Conservation (phyloP, 176 grass and related monocot genomes). For the Tillandsia fasciculata region DNA sequence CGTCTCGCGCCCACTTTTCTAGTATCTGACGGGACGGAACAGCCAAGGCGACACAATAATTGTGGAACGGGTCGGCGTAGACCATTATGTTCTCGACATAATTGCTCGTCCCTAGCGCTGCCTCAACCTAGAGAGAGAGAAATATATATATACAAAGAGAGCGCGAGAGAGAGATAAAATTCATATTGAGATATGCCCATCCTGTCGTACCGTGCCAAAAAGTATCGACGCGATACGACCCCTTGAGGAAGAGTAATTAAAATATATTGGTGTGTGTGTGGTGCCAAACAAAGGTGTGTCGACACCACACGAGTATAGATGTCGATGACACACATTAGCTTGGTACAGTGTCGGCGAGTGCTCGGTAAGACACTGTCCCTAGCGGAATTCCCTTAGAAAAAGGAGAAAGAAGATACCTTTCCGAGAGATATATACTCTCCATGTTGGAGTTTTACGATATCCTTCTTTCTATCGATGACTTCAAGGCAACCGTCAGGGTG, state of each 20-base stretch:
- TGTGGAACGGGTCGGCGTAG: slow-evolving; percentile 66
- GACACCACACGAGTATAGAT: too few species aligned
- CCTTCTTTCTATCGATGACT: slow-evolving; percentile 85
- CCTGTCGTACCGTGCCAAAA: too few species aligned
- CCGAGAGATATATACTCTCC: slow-evolving; percentile 89
- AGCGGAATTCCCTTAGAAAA: neutral
- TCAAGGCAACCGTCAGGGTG: slow-evolving; percentile 82
- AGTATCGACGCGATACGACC: too few species aligned
- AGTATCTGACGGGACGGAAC: slow-evolving; percentile 41
- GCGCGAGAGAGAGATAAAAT: slow-evolving; percentile 5
- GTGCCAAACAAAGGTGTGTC: too few species aligned
- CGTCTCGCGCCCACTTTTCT: slow-evolving; percentile 55
- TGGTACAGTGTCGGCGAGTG: too few species aligned
- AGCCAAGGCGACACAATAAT: slow-evolving; percentile 66
- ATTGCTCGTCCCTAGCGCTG: slow-evolving; percentile 50
- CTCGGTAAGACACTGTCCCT: neutral
- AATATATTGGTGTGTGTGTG: too few species aligned
- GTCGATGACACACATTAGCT: too few species aligned
- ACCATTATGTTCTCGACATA: slow-evolving; percentile 86
- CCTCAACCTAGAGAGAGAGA: slow-evolving; percentile 51
- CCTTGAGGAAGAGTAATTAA: too few species aligned
- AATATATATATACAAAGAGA: neutral
- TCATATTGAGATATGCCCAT: neutral
- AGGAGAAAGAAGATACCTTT: slow-evolving; percentile 38
- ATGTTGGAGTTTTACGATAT: slow-evolving; percentile 94